Evolutionary conservation across 2,329 filamentous ascomycete genomes (phyloP).

Genomic region (Ophiognomonia clavigignenti-juglandacearum): DNA sequence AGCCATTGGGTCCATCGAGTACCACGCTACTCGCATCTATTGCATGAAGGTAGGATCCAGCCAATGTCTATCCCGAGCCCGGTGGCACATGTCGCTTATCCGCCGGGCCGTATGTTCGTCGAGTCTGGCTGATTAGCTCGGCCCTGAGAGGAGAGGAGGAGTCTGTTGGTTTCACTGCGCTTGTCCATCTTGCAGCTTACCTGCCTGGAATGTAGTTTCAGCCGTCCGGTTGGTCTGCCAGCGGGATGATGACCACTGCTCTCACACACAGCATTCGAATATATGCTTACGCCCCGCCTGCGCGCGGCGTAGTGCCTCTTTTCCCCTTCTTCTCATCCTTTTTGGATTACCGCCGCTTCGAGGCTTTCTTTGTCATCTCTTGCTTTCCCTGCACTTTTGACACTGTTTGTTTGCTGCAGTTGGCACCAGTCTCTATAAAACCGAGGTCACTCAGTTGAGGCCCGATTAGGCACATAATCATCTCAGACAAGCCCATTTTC

Average conservation of each 20-base stretch:
- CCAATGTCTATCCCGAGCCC: constrained; percentile 11
- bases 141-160: no score
- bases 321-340: background rate
- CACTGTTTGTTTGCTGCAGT: background rate
- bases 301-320: constrained; percentile 3
- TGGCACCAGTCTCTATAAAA: no score
- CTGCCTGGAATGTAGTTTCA: background rate
- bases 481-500: no score
- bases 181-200: constrained; percentile 10
- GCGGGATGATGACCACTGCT: background rate
- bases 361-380: constrained; percentile 2
- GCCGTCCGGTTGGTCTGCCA: constrained; percentile 9
- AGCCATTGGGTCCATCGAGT: constrained; percentile 1
- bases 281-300: constrained; percentile 13
- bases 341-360: background rate
- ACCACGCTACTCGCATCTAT: constrained; percentile 2
- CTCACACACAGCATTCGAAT: constrained; percentile 3
- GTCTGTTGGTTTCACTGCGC: constrained; percentile 10
- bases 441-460: background rate
- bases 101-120: background rate
- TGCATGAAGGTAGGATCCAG: constrained; percentile 7
- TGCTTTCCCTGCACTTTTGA: constrained; percentile 17
- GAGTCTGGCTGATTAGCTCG: constrained; percentile 5
- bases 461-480: background rate
- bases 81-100: constrained; percentile 12